Percentiles rank a stretch among this genome's conserved stretches.
Evolutionary conservation across 495 filamentous ascomycete species (phyloP).

Genomic region (Melanomma pulvis-pyrius): DNA sequence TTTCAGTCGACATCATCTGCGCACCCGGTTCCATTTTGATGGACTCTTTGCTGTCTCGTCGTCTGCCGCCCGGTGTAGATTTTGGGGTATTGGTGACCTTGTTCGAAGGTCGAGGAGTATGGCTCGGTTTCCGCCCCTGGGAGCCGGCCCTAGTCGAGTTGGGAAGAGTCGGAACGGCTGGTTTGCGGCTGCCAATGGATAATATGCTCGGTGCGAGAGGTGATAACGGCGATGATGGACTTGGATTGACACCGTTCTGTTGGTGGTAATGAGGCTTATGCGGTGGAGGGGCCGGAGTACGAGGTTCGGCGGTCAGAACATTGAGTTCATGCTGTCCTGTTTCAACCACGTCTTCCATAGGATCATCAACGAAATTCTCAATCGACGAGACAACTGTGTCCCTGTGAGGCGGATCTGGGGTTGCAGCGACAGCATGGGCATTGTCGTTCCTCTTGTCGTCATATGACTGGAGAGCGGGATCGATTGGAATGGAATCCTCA

Average conservation of each 20-base stretch:
- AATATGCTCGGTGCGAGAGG: neutral
- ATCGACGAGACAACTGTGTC: slow-evolving; percentile 30
- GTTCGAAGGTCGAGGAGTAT: slow-evolving; percentile 18
- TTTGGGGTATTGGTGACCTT: slow-evolving; percentile 18
- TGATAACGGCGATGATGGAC: slow-evolving; percentile 10
- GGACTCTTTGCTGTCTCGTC: slow-evolving; percentile 21
- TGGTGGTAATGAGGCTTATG: neutral
- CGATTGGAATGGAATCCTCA: slow-evolving; percentile 9
- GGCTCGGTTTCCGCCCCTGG: slow-evolving; percentile 16
- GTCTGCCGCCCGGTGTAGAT: neutral
- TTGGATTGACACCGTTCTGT: neutral
- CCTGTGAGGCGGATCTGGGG: neutral
- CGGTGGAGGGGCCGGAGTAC: slow-evolving; percentile 17
- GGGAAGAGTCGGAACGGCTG: neutral
- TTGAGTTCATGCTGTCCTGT: neutral
- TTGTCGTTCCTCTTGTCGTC: neutral
- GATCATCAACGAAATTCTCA: slow-evolving; percentile 14
- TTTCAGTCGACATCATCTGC: slow-evolving; percentile 4
- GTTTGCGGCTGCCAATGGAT: slow-evolving; percentile 1
- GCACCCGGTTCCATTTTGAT: slow-evolving; percentile 20
- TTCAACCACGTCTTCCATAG: slow-evolving; percentile 6
- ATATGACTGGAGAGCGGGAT: slow-evolving; percentile 7
- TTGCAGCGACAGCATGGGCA: neutral
- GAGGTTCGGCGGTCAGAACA: slow-evolving; percentile 13
- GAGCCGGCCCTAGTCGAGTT: slow-evolving; percentile 2